Base-by-base conservation (phyloP, 352 stramenopile species). In the Discostella stelligera region DNA sequence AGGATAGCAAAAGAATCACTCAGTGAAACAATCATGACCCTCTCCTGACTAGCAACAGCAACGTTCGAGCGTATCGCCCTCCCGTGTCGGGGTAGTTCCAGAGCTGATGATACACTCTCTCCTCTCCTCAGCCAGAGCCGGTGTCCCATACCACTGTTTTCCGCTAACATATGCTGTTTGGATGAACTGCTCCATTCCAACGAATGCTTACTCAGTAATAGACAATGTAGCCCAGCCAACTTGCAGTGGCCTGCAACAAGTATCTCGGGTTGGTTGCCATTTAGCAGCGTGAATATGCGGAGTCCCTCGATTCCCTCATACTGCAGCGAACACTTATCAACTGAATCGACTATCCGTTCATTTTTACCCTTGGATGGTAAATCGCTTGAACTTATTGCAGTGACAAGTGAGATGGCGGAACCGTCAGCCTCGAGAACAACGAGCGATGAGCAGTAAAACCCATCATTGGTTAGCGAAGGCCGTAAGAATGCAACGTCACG, bases 1-100 rank as follows among this genome's bases (percentile, higher is more conserved):
- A 89, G 27, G 27, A 93, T 70, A 32, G 60, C 52, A 10, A 88
- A 37, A 56, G 46, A 65, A 32, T 68, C 41, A 64, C 71, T 30
- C 80, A 74, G 48, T 0, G 83, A 85, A 37, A 94, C 37, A 60
- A 94, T 85, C 55, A 93, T 81, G 11, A 94, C 79, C 64, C 89
- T 64, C 52, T 71, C 10, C 21, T 86, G 80, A 25, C 83, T 92
- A 3, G 80, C 79, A 44, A 91, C 65, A 14, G 85, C 87, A 49
- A 92, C 74, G 23, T 82, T 82, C 25, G 70, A 52, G 37, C 60
- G 66, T 52, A 66, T 54, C 58, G 49, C 52, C 44, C 77, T 49
- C 41, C 83, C 59, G 23, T 67, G 39, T 64, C 49, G 58, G 11
- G 87, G 85, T n/a, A 94, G 83, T 54, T 84, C 75, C 10, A 84